Evolutionary conservation across 2,329 filamentous ascomycete genomes (phyloP).

Genomic region (Aspergillus bombycis): DNA sequence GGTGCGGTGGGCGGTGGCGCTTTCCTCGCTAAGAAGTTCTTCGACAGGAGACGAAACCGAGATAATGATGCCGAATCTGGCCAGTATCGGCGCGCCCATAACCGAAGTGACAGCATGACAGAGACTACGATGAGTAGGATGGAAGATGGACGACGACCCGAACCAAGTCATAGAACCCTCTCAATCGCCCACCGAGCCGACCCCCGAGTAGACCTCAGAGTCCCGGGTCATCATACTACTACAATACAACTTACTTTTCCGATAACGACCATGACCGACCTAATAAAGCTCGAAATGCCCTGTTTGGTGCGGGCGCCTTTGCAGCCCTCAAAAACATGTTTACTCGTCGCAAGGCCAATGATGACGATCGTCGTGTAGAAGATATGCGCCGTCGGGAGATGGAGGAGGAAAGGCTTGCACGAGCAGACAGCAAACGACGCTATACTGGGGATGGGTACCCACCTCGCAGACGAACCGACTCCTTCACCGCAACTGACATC

Average conservation of each 20-base stretch:
- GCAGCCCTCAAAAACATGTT: constrained; percentile 61
- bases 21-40: constrained; percentile 62
- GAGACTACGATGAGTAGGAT: constrained; percentile 46
- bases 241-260: constrained; percentile 45
- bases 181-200: constrained; percentile 38
- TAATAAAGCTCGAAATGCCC: constrained; percentile 61
- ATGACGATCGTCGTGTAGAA: constrained; percentile 64
- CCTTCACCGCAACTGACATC: constrained; percentile 42
- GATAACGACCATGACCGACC: constrained; percentile 48
- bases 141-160: constrained; percentile 59
- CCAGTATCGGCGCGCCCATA: constrained; percentile 56
- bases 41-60: constrained; percentile 57
- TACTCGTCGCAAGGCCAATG: constrained; percentile 59
- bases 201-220: constrained; percentile 40
- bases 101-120: constrained; percentile 48
- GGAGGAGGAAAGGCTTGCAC: constrained; percentile 56
- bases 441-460: constrained; percentile 69
- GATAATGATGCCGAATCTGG: constrained; percentile 57
- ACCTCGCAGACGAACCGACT: constrained; percentile 36
- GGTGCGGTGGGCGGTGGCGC: constrained; percentile 66
- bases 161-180: constrained; percentile 37
- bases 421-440: constrained; percentile 61
- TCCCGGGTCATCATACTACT: constrained; percentile 40
- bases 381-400: constrained; percentile 54
- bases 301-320: constrained; percentile 70